Evolutionary conservation across 2,329 filamentous ascomycete genomes (phyloP).

Genomic region (Diaporthe citrichinensis): DNA sequence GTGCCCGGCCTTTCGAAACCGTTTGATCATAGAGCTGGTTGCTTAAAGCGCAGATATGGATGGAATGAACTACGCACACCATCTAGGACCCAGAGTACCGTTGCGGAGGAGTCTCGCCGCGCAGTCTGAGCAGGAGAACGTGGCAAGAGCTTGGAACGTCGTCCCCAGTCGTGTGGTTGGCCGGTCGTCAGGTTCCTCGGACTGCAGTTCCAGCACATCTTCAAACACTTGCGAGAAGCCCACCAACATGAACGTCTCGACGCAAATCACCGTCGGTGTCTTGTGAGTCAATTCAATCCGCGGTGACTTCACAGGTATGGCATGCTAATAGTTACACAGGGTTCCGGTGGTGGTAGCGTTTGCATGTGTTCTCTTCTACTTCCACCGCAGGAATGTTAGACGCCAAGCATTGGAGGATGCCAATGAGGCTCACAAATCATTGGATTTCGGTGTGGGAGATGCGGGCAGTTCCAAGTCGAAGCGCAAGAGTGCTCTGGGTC

Average conservation of each 20-base stretch:
- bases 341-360: constrained; percentile 72
- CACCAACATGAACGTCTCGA: constrained; percentile 30
- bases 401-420: constrained; percentile 83
- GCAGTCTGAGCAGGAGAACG: constrained; percentile 13
- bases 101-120: constrained; percentile 42
- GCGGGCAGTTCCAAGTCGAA: constrained; percentile 54
- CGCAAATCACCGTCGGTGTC: constrained; percentile 37
- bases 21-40: background rate
- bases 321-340: constrained; percentile 61
- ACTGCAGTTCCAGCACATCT: constrained; percentile 31
- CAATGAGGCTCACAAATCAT: constrained; percentile 87
- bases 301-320: background rate
- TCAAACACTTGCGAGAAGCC: constrained; percentile 42
- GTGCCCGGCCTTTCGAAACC: background rate
- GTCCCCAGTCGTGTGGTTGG: constrained; percentile 43
- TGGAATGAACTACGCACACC: constrained; percentile 44
- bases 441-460: constrained; percentile 82
- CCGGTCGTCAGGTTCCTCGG: constrained; percentile 44
- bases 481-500: constrained; percentile 63
- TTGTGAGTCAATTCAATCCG: constrained; percentile 31
- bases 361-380: constrained; percentile 76
- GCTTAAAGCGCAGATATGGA: constrained; percentile 41
- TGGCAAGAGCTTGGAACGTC: constrained; percentile 32
- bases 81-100: constrained; percentile 48
- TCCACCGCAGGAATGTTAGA: constrained; percentile 84